These are phyloP conservation scores for Colletotrichum sp. DNA, from an alignment of 2,329 filamentous ascomycete genomes.

Conservation along the genomic window DNA sequence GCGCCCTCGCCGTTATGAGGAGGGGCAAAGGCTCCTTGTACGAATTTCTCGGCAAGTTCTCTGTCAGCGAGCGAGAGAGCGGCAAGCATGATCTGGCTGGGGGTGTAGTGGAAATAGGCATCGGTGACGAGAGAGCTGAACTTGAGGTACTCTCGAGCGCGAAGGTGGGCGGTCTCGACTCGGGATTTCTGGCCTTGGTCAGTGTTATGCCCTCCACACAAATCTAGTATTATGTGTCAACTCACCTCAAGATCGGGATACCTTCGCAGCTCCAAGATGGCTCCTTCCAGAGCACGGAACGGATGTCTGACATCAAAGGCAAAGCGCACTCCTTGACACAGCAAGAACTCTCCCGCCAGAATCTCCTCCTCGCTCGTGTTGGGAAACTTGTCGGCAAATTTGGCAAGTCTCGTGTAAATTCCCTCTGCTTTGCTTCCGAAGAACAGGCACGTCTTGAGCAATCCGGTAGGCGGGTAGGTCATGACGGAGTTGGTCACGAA, in stretches of 20 bases:
- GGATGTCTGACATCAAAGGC: slow-evolving; percentile 94
- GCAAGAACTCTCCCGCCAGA: slow-evolving; percentile 87
- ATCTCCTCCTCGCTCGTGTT: slow-evolving; percentile 80
- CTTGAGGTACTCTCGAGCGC: slow-evolving; percentile 75
- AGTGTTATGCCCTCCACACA: not conserved
- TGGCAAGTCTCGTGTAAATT: slow-evolving; percentile 68
- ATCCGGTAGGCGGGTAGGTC: slow-evolving; percentile 91
- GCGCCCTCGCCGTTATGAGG: slow-evolving; percentile 10
- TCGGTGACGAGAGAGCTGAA: slow-evolving; percentile 87
- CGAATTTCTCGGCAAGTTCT: slow-evolving; percentile 57
- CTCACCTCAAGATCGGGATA: slow-evolving; percentile 64
- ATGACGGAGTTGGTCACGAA: slow-evolving; percentile 95
- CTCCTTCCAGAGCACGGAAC: slow-evolving; percentile 85
- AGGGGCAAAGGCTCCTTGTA: slow-evolving; percentile 40
- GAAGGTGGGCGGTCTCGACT: slow-evolving; percentile 69
- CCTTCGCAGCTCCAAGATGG: slow-evolving; percentile 79
- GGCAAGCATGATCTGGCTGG: slow-evolving; percentile 90
- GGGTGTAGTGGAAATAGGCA: slow-evolving; percentile 96
- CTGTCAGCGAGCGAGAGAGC: slow-evolving; percentile 78
- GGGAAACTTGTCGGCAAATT: slow-evolving; percentile 73
- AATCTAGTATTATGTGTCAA: slow-evolving; percentile 21
- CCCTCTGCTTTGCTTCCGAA: slow-evolving; percentile 94
- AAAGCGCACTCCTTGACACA: slow-evolving; percentile 91
- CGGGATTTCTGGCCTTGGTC: slow-evolving; percentile 38
- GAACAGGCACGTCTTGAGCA: slow-evolving; percentile 90